Conservation (phyloP, 2,329 filamentous ascomycete genomes). For the Cercospora canescens region DNA sequence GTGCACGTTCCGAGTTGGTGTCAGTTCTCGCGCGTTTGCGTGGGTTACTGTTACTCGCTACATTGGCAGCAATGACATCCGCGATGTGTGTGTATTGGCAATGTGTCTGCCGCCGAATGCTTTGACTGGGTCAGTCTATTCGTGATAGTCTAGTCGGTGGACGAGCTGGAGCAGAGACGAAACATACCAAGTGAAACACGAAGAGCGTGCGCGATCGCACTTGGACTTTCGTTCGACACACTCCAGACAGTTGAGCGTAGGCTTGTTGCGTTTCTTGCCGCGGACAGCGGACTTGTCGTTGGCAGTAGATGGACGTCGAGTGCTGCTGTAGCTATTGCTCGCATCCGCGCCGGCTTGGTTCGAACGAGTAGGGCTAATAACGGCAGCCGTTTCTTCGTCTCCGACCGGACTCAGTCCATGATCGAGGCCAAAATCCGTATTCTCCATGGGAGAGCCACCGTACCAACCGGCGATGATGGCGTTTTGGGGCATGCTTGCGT, state of each 20-base stretch:
- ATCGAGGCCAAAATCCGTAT: neutral
- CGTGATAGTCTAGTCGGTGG: neutral
- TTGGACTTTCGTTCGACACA: constrained; percentile 83
- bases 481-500: neutral
- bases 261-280: constrained; percentile 69
- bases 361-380: neutral
- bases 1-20: neutral
- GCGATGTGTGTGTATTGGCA: neutral
- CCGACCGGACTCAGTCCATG: neutral
- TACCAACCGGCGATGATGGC: neutral
- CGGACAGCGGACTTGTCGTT: neutral
- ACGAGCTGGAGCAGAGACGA: neutral
- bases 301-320: neutral
- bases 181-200: constrained; percentile 2
- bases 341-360: neutral
- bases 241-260: constrained; percentile 73
- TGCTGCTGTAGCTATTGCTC: neutral
- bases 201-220: constrained; percentile 72
- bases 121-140: neutral
- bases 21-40: neutral
- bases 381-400: neutral
- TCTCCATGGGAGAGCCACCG: neutral
- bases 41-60: neutral
- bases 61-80: neutral
- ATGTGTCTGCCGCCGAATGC: neutral